Evolutionary conservation across 257 asterid genomes (phyloP).

Genomic region (Dorcoceras hygrometricum): DNA sequence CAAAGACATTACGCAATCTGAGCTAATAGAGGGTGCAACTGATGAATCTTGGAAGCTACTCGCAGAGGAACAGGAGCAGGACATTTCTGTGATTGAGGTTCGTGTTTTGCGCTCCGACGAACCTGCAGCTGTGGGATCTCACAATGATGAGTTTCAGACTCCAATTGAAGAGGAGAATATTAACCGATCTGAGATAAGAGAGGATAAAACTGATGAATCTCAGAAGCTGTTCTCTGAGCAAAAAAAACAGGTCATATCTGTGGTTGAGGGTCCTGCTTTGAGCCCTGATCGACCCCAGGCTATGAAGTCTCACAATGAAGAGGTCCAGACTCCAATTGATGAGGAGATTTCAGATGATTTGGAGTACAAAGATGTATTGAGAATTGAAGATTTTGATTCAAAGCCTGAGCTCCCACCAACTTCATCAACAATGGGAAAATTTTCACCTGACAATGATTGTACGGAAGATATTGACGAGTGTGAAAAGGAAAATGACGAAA

Average conservation of each 20-base stretch:
- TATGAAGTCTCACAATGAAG: conserved; percentile 2
- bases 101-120: neutral
- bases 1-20: conserved; percentile 17
- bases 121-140: conserved; percentile 1
- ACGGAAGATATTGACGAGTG: conserved; percentile 23
- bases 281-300: conserved; percentile 10
- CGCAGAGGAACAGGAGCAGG: conserved; percentile 27
- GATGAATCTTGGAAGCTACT: conserved; percentile 28
- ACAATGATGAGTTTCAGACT: neutral
- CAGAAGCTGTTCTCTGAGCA: conserved; percentile 23
- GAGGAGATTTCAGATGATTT: conserved; percentile 19
- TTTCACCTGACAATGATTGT: conserved; percentile 23
- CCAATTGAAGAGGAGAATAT: conserved; percentile 1
- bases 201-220: conserved; percentile 31
- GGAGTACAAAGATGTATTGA: conserved; percentile 18
- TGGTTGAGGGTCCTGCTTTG: conserved; percentile 15
- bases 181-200: conserved; percentile 8
- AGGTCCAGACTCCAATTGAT: neutral
- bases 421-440: conserved; percentile 9
- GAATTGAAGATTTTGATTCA: conserved; percentile 19
- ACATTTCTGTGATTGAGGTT: conserved; percentile 20
- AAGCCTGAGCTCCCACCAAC: conserved; percentile 23
- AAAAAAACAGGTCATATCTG: conserved; percentile 21
- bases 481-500: conserved; percentile 5
- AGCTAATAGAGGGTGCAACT: conserved; percentile 22